phyloP scores from a whole-genome alignment of 2,329 filamentous ascomycete species.

The Elsinoe australis region DNA sequence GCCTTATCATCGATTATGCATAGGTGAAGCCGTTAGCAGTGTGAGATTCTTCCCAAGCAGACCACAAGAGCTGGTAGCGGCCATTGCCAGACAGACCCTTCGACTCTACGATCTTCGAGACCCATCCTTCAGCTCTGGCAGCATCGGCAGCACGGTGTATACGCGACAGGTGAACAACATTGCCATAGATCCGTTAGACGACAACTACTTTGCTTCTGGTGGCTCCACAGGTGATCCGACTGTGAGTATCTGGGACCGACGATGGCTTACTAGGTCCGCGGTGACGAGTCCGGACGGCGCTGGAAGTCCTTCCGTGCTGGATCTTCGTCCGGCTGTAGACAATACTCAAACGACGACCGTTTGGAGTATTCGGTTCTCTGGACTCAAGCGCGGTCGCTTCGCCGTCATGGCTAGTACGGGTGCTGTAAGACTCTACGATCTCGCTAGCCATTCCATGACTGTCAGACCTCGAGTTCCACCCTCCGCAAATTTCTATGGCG shows the following conservation, averaged over 20 bases:
- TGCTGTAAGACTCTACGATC: conserved; percentile 50
- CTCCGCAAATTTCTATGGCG: conserved; percentile 26
- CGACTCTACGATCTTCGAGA: conserved; percentile 69
- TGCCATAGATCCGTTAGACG: conserved; percentile 69
- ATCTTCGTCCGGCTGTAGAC: conserved; percentile 49
- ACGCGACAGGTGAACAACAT: conserved; percentile 59
- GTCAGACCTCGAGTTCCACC: conserved; percentile 13
- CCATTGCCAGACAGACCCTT: conserved; percentile 66
- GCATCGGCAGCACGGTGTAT: conserved; percentile 38
- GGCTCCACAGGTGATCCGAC: conserved; percentile 63
- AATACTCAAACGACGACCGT: conserved; percentile 44
- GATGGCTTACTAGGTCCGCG: conserved; percentile 36
- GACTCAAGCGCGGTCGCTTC: conserved; percentile 49
- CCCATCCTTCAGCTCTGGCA: conserved; percentile 23
- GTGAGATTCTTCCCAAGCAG: conserved; percentile 74
- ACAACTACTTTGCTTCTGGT: conserved; percentile 78
- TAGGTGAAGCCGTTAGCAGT: conserved; percentile 66
- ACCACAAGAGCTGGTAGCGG: conserved; percentile 66
- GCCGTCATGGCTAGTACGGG: conserved; percentile 53
- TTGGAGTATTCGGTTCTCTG: conserved; percentile 56
- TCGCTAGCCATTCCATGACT: conserved; percentile 43
- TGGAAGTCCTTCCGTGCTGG: conserved; percentile 49
- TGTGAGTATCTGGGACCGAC: conserved; percentile 70
- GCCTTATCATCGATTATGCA: conserved; percentile 50
- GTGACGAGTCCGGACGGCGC: conserved; percentile 41